Conservation (phyloP, 495 filamentous ascomycete species). For the Symbiotaphrina buchneri region DNA sequence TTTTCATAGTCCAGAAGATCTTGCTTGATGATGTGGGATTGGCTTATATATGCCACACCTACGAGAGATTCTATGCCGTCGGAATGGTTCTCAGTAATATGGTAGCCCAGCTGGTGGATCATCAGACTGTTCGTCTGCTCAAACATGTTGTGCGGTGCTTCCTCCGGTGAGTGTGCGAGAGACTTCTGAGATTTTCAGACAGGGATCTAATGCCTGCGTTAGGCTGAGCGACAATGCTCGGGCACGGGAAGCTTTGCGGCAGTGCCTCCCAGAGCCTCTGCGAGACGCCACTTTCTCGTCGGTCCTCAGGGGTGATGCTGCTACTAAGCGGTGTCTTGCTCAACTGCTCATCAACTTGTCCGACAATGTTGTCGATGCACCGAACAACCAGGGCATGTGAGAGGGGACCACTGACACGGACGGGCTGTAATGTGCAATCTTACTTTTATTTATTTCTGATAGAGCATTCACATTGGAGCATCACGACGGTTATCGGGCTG, state of each 20-base stretch:
- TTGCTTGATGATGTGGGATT: slow-evolving; percentile 92
- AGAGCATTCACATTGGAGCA: no score
- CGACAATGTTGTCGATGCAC: slow-evolving; percentile 57
- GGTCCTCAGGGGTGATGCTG: slow-evolving; percentile 88
- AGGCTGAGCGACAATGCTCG: slow-evolving; percentile 92
- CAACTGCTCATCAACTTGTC: slow-evolving; percentile 94
- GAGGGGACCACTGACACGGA: no score
- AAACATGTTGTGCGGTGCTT: slow-evolving; percentile 99
- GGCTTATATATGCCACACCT: slow-evolving; percentile 96
- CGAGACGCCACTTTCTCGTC: slow-evolving; percentile 94
- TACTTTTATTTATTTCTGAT: no score
- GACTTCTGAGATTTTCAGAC: background rate
- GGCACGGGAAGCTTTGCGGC: slow-evolving; percentile 81
- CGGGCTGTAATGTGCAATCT: no score
- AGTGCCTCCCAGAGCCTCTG: slow-evolving; percentile 91
- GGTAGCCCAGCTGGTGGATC: slow-evolving; percentile 91
- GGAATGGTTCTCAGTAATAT: slow-evolving; percentile 97
- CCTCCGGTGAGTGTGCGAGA: slow-evolving; percentile 42
- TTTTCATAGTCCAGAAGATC: slow-evolving; percentile 99
- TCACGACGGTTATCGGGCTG: no score
- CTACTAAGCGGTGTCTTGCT: slow-evolving; percentile 91
- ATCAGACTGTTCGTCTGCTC: slow-evolving; percentile 83
- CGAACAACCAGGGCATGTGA: slow-evolving; percentile 3
- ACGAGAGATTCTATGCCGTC: slow-evolving; percentile 98
- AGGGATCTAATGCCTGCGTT: slow-evolving; percentile 4